phyloP scores from a whole-genome alignment of 108 stramenopile species.

The Chaetoceros tenuissimus region DNA sequence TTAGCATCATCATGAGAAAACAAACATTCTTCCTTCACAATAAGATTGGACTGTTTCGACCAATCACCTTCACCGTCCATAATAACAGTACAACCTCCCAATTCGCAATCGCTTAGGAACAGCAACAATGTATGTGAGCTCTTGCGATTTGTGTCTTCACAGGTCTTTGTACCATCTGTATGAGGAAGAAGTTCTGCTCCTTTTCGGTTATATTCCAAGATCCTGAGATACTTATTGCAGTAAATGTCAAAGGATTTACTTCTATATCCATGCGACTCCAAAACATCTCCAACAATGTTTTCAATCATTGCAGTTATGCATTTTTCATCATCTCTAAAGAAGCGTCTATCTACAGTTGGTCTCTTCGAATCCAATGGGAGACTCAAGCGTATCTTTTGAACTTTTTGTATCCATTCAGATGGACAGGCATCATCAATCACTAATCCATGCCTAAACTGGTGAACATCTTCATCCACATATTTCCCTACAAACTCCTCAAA shows the following conservation, averaged over 20 bases:
- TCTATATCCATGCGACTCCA: not conserved
- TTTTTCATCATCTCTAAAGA: constrained; percentile 20
- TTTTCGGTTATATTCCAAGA: constrained; percentile 17
- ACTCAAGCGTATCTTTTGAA: constrained; percentile 1
- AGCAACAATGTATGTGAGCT: constrained; percentile 25
- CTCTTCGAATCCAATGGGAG: constrained; percentile 17
- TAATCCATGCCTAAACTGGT: no score
- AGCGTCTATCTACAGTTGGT: constrained; percentile 25
- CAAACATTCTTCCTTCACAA: no score
- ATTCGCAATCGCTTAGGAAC: constrained; percentile 16
- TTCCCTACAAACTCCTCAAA: no score
- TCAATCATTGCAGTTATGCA: not conserved
- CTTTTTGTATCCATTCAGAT: no score
- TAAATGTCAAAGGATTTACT: not conserved
- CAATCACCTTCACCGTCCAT: constrained; percentile 7
- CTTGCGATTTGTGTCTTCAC: constrained; percentile 15
- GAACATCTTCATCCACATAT: no score
- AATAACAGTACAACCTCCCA: constrained; percentile 20
- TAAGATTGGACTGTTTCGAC: not conserved
- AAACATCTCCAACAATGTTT: not conserved
- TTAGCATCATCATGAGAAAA: no score
- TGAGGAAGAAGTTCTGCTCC: constrained; percentile 20
- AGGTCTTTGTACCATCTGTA: constrained; percentile 25
- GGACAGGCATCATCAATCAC: no score
- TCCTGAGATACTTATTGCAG: constrained; percentile 18